Base-by-base conservation (phyloP, 2,329 filamentous ascomycete genomes). In the Beauveria varroae region DNA sequence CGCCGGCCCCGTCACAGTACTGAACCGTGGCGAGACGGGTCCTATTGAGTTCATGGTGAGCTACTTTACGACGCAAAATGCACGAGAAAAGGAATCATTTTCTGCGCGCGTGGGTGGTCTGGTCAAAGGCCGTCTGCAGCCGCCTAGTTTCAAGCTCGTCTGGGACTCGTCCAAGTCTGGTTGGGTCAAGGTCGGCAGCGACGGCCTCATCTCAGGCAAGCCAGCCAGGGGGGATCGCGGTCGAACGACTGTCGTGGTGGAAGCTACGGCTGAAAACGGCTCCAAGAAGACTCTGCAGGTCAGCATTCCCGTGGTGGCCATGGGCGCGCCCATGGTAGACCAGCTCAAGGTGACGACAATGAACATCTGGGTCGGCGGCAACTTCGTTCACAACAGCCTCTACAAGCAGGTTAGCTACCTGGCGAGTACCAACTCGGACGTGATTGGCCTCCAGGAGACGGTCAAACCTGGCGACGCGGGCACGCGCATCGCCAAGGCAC, bases 341-440 rank as follows among this genome's bases (percentile, higher is more conserved):
- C 56, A 72, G 26, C 65, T 78, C 40, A 68, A 68, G 46, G 70
- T 77, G 14, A 65, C 77, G 54, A 69, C 72, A 4, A 73, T 70
- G 61, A 78, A 78, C 66, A 67, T 78, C 57, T 78, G 76, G 76
- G 64, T 69, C 52, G 73, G 74, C 4, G 75, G 74, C 50, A 69
- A 69, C 2, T 63, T 67, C 9, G 71, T 78, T 37, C 70, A 71
- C 30, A 64, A 72, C 63, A 74, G 72, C 62, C 73, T 76, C 62
- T 67, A 67, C 49, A 78, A 77, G 67, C 75, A 76, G 60, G 66
- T 77, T 20, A 65, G 63, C 3, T 75, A 74, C 65, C 66, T 78
- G 5, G 64, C 66, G 28, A 64, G 66, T 2, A 68, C 55, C 9
- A 70, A 70, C 18, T 68, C 67, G 10, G 75, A 78, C 37, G 64